Percentiles rank a stretch among this genome's conserved stretches.
Evolutionary conservation across 2,329 filamentous ascomycete genomes (phyloP).

Genomic region (Graphilbum fragrans): DNA sequence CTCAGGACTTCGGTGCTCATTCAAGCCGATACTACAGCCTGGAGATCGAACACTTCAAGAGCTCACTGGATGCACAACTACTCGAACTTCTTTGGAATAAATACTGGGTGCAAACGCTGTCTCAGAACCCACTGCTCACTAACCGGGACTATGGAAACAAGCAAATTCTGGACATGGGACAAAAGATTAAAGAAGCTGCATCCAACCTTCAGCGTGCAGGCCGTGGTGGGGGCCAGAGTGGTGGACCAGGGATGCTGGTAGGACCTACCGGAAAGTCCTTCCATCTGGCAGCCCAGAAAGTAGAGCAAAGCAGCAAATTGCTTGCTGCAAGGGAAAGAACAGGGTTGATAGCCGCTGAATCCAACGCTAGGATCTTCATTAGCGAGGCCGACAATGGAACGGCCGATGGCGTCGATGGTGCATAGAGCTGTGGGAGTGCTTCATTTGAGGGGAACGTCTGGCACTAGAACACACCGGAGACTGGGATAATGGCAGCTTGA

Average conservation of each 20-base stretch:
- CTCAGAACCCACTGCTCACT: slow-evolving; percentile 77
- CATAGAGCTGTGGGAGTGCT: no score
- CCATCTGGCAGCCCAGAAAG: slow-evolving; percentile 43
- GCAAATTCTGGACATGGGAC: slow-evolving; percentile 78
- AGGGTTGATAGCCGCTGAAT: slow-evolving; percentile 48
- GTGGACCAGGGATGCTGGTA: slow-evolving; percentile 16
- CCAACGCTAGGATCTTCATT: slow-evolving; percentile 51
- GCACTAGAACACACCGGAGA: no score
- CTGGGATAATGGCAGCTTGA: no score
- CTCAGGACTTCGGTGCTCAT: slow-evolving; percentile 91
- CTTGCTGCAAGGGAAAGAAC: slow-evolving; percentile 50
- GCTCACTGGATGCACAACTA: slow-evolving; percentile 74
- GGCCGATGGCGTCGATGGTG: no score
- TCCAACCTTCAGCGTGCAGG: slow-evolving; percentile 19
- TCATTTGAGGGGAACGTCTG: no score
- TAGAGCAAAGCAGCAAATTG: slow-evolving; percentile 47
- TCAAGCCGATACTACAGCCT: slow-evolving; percentile 82
- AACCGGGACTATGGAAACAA: slow-evolving; percentile 90
- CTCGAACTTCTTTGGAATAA: slow-evolving; percentile 94
- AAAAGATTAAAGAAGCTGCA: slow-evolving; percentile 63
- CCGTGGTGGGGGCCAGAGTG: slow-evolving; percentile 13
- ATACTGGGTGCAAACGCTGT: slow-evolving; percentile 96
- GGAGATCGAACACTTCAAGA: slow-evolving; percentile 90
- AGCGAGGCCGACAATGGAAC: neutral
- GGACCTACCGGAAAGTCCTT: slow-evolving; percentile 15